Conservation (phyloP, 2,329 filamentous ascomycete genomes). For the Beauveria pseudobassiana region DNA sequence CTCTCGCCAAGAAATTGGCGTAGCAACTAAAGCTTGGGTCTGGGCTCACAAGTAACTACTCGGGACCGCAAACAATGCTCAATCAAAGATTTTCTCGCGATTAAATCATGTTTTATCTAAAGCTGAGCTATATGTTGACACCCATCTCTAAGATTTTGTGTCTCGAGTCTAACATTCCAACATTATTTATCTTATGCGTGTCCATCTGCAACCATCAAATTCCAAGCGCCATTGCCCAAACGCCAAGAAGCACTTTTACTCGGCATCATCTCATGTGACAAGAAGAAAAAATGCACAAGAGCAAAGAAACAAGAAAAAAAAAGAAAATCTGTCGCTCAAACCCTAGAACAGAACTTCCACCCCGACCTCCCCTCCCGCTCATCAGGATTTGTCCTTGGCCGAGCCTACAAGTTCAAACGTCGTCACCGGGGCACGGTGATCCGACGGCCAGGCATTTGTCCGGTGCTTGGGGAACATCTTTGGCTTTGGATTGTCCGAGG, state of each 20-base stretch:
- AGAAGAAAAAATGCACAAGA: not conserved
- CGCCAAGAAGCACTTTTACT: not conserved
- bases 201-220: not conserved
- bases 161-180: too few relatives aligned
- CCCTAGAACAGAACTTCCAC: too few relatives aligned
- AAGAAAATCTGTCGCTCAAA: not conserved
- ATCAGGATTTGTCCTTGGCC: too few relatives aligned
- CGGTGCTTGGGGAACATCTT: conserved; percentile 24
- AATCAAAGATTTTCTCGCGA: not conserved
- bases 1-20: not conserved
- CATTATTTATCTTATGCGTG: too few relatives aligned
- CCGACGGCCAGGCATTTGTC: conserved; percentile 33
- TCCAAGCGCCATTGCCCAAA: not conserved
- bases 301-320: too few relatives aligned
- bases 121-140: not conserved
- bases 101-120: not conserved
- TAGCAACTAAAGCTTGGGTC: not conserved
- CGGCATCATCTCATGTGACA: not conserved
- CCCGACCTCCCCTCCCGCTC: too few relatives aligned
- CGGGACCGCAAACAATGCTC: not conserved
- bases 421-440: conserved; percentile 28
- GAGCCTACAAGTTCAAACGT: conserved; percentile 17
- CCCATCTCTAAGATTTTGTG: too few relatives aligned
- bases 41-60: not conserved
- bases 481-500: conserved; percentile 23